Percentiles rank a stretch among this genome's conserved stretches.
phyloP scores from a whole-genome alignment of 2,329 filamentous ascomycete species.

The Diaporthe sp. region DNA sequence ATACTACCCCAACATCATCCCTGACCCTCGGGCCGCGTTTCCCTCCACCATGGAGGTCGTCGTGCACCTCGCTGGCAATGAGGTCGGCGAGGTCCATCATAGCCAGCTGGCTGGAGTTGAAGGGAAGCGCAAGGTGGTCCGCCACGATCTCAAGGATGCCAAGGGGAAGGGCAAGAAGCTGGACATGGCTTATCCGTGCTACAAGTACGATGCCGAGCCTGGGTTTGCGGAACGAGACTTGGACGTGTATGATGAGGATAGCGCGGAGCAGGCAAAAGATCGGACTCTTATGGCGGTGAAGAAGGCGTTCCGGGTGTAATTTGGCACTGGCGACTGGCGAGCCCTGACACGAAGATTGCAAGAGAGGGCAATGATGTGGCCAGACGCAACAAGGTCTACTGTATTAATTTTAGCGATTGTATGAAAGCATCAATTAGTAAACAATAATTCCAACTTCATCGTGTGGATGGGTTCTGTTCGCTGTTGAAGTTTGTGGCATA shows the following conservation, averaged over 20 bases:
- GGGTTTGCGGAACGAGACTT: conserved; percentile 81
- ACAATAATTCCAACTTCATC: neutral
- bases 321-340: conserved; percentile 41
- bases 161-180: conserved; percentile 54
- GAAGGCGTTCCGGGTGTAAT: conserved; percentile 68
- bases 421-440: too few species aligned
- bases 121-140: conserved; percentile 55
- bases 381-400: fast-evolving
- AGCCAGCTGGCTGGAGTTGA: conserved; percentile 61
- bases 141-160: conserved; percentile 52
- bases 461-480: too few species aligned
- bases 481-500: neutral
- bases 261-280: conserved; percentile 77
- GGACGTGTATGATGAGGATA: conserved; percentile 75
- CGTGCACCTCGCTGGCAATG: conserved; percentile 57
- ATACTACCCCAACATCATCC: conserved; percentile 60
- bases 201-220: conserved; percentile 62
- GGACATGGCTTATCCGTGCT: conserved; percentile 55
- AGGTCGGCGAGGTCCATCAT: conserved; percentile 57
- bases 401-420: neutral
- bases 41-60: conserved; percentile 55
- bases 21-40: conserved; percentile 57
- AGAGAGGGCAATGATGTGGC: neutral
- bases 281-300: conserved; percentile 72
- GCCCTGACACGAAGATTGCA: conserved; percentile 39